Base-by-base conservation (phyloP, 1,139 yeast genomes). In the Meyerozyma sp. region DNA sequence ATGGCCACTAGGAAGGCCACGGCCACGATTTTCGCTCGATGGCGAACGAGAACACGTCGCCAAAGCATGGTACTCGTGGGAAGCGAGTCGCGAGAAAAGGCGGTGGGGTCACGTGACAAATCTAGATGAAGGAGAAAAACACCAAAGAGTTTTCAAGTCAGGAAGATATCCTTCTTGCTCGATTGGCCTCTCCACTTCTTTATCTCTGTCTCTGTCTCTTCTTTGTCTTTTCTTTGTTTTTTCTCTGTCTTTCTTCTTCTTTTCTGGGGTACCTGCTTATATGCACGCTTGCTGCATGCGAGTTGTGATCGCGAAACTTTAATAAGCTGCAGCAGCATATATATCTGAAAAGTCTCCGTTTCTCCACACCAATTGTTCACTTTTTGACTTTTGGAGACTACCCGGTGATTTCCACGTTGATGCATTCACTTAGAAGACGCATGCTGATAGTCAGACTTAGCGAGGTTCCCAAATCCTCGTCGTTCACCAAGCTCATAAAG, bases 401-500 rank as follows among this genome's bases (percentile, higher is more conserved):
- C 23, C 6, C 23, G 5, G 8, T 3, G 23, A 21, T 8, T 21
- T 3, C 23, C 5, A 21, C 23, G 20, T 13, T 30, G 9, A 30
- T 30, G 34, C 34, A n/a, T 8, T 8, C 16, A 16, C 9, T 13
- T 8, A 30, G 10, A 30, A 13, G 34, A 30, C 18, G 10, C 5
- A 34, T 34, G 37, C 37, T 34, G 37, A 34, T 27, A 10, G 35
- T 30, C 28, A 45, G 46, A 40, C 53, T 65, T 20, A 46, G 57
- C 4, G 61, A 59, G 10, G 40, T 68, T 9, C 67, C 71, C 32
- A 81, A 77, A 50, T 58, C 75, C 1, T 64, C 80, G 1, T 53
- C 77, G 1, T 82, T 83, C 56, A 75, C 86, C 2, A 61, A 62
- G 18, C 48, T 58, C 5, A 61, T 86, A 39, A 62, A 70, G 0